Conservation (phyloP, 2,329 filamentous ascomycete genomes). For the Talaromyces amestolkiae region DNA sequence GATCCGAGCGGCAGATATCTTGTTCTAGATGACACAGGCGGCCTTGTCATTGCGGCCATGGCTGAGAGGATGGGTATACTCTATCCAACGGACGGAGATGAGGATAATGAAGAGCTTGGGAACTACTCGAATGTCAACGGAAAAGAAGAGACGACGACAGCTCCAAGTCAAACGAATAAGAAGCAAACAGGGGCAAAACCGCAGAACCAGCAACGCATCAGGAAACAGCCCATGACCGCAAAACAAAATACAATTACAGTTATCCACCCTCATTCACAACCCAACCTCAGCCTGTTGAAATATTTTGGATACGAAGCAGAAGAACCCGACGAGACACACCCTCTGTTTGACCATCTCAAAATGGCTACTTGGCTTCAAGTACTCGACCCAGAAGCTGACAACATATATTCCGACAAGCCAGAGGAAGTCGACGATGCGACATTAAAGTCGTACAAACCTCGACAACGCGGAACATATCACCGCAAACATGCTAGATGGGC, state of each 20-base stretch:
- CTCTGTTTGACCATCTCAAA: slow-evolving; percentile 76
- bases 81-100: slow-evolving; percentile 46
- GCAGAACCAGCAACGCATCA: slow-evolving; percentile 21
- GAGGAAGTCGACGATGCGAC: slow-evolving; percentile 57
- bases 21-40: slow-evolving; percentile 82
- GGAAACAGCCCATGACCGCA: slow-evolving; percentile 36
- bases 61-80: slow-evolving; percentile 87
- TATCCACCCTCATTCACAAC: slow-evolving; percentile 67
- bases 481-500: slow-evolving; percentile 85
- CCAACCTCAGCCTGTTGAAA: slow-evolving; percentile 82
- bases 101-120: slow-evolving; percentile 28
- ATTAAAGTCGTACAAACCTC: slow-evolving; percentile 71
- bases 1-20: slow-evolving; percentile 66
- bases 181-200: slow-evolving; percentile 12
- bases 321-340: slow-evolving; percentile 65
- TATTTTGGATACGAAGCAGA: slow-evolving; percentile 83
- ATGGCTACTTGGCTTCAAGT: slow-evolving; percentile 90
- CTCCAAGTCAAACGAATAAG: not conserved
- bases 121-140: not conserved
- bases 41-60: slow-evolving; percentile 75
- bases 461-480: slow-evolving; percentile 79
- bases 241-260: slow-evolving; percentile 58
- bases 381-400: slow-evolving; percentile 71
- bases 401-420: slow-evolving; percentile 67
- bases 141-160: slow-evolving; percentile 18